phyloP scores from a whole-genome alignment of 306 rosid species.

The Ormosia emarginata region DNA sequence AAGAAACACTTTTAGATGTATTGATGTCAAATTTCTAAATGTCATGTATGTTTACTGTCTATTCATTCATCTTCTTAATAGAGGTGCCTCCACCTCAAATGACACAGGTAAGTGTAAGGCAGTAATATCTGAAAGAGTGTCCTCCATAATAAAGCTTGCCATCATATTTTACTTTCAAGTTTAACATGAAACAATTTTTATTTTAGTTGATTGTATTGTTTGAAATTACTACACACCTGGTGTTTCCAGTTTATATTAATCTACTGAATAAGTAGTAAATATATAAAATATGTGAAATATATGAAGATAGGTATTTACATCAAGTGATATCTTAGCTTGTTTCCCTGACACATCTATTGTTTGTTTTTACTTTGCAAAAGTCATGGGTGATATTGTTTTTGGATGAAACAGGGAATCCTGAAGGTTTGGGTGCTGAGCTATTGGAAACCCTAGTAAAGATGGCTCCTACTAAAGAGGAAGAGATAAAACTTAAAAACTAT shows the following conservation, averaged over 20 bases:
- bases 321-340: not conserved
- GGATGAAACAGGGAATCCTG: slow-evolving; percentile 70
- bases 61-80: not conserved
- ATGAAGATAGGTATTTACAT: not conserved
- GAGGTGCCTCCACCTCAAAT: not conserved
- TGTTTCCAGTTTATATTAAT: slow-evolving; percentile 14
- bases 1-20: not conserved
- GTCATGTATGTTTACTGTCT: not conserved
- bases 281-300: not conserved
- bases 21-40: not conserved
- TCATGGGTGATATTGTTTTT: slow-evolving; percentile 12
- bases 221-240: not conserved
- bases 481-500: slow-evolving; percentile 77
- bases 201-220: not conserved
- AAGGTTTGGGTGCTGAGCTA: slow-evolving; percentile 90
- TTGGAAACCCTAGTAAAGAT: slow-evolving; percentile 96
- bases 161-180: slow-evolving; percentile 1
- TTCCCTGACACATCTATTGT: not conserved
- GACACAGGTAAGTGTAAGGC: not conserved
- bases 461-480: slow-evolving; percentile 99
- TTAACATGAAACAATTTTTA: not conserved
- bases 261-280: not conserved
- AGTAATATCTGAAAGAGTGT: not conserved
- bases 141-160: not conserved
- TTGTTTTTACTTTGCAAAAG: slow-evolving; percentile 6